phyloP scores from a whole-genome alignment of 2,329 filamentous ascomycete genomes.

The Curvularia sp. region DNA sequence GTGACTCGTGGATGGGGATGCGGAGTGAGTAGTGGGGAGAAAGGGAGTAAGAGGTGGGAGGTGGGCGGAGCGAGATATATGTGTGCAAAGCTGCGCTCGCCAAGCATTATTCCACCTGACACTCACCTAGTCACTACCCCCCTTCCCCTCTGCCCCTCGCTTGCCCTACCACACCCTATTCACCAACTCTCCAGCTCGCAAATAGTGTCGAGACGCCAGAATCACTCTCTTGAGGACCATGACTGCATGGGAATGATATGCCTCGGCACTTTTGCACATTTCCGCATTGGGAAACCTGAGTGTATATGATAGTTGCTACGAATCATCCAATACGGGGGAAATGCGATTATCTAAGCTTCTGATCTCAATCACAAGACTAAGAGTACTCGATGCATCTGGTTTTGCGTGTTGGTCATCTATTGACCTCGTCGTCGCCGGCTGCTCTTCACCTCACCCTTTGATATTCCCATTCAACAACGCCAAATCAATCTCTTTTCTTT shows the following conservation, averaged over 20 bases:
- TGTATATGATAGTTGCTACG: conserved; percentile 1
- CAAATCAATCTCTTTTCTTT: background rate
- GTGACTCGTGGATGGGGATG: conserved; percentile 11
- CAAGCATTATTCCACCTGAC: conserved; percentile 27
- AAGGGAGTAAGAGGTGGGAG: conserved; percentile 17
- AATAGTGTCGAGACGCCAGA: background rate
- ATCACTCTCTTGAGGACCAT: background rate
- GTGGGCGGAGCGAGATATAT: conserved; percentile 35
- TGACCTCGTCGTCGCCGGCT: conserved; percentile 9
- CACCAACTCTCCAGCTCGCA: background rate
- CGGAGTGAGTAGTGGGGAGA: conserved; percentile 12
- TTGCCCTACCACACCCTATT: conserved; percentile 1
- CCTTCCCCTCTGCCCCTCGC: conserved; percentile 15
- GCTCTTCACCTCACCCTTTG: background rate
- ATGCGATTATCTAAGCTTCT: background rate
- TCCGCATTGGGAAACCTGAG: conserved; percentile 8
- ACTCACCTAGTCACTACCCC: conserved; percentile 10
- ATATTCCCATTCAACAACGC: background rate
- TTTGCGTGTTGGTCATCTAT: background rate
- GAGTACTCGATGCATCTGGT: conserved; percentile 13
- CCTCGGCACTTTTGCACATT: conserved; percentile 14
- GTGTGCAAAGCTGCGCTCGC: conserved; percentile 25
- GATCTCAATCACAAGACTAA: background rate
- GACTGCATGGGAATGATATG: background rate
- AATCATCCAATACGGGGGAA: background rate